Conservation (phyloP, 768 basidiomycete species). For the Strobilomyces echinocephalus region DNA sequence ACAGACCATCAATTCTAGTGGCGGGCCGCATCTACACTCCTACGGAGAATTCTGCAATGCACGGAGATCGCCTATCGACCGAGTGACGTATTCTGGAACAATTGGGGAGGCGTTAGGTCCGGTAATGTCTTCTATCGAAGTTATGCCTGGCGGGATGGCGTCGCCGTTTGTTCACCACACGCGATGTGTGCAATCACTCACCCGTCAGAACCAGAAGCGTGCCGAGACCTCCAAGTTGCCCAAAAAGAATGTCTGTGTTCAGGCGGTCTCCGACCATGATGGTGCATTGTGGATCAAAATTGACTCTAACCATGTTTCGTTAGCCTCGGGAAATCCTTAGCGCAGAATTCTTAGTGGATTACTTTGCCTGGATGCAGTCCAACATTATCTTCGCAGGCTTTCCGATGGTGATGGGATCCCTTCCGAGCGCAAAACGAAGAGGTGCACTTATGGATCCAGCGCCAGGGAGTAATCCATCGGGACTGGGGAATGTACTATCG, state of each 20-base stretch:
- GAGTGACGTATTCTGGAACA: constrained; percentile 76
- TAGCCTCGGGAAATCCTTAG: constrained; percentile 4
- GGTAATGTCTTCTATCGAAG: constrained; percentile 66
- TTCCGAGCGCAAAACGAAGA: constrained; percentile 64
- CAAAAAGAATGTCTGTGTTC: constrained; percentile 94
- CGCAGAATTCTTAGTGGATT: constrained; percentile 11
- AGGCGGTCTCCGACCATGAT: constrained; percentile 97
- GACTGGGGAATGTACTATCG: constrained; percentile 85
- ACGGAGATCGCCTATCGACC: constrained; percentile 78
- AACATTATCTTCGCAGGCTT: constrained; percentile 92
- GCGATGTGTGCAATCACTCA: constrained; percentile 26
- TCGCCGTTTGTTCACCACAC: neutral
- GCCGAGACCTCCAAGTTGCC: constrained; percentile 75
- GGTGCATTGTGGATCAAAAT: constrained; percentile 80
- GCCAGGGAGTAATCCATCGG: constrained; percentile 73
- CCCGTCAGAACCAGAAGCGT: constrained; percentile 94
- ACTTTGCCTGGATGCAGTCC: constrained; percentile 85
- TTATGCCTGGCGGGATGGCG: constrained; percentile 54
- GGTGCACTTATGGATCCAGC: constrained; percentile 83
- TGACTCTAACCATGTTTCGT: constrained; percentile 48
- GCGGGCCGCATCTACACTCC: constrained; percentile 1
- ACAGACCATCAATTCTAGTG: constrained; percentile 2
- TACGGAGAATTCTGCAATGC: constrained; percentile 22
- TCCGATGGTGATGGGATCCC: constrained; percentile 74
- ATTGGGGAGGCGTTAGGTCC: constrained; percentile 66